These are phyloP conservation scores for Aspergillus aculeatinus DNA, from an alignment of 2,329 filamentous ascomycete genomes.

Conservation along the genomic window DNA sequence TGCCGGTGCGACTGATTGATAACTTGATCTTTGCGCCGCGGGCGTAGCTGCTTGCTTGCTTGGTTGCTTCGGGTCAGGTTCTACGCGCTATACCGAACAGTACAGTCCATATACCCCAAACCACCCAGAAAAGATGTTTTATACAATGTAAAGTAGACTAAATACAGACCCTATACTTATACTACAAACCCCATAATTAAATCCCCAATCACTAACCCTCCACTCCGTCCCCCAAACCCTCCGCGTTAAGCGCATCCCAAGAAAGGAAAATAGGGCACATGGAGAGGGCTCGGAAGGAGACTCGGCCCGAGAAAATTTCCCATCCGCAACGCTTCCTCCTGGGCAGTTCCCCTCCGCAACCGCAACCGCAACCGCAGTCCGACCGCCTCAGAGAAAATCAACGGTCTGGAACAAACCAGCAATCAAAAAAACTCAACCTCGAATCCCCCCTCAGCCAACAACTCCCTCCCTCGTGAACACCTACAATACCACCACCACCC, in stretches of 20 bases:
- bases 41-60: not conserved
- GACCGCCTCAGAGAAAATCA: not conserved
- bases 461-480: not conserved
- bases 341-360: not conserved
- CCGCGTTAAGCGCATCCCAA: not conserved
- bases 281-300: conserved; percentile 28
- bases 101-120: not conserved
- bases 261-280: conserved; percentile 35
- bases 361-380: not conserved
- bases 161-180: not conserved
- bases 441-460: not conserved
- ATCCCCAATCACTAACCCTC: too few relatives aligned
- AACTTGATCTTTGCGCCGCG: conserved; percentile 70
- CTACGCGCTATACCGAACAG: not conserved
- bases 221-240: not conserved
- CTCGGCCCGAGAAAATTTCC: conserved; percentile 36
- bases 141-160: not conserved
- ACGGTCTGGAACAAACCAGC: too few relatives aligned
- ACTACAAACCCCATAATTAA: not conserved
- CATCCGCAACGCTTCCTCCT: conserved; percentile 15
- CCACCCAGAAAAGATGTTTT: not conserved
- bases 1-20: conserved; percentile 84
- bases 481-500: not conserved
- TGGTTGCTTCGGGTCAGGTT: not conserved
- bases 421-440: too few relatives aligned